Percentiles rank a stretch among this genome's conserved stretches.
phyloP scores from a whole-genome alignment of 371 early-diverging fungal genomes.

The Lichtheimia hyalospora region DNA sequence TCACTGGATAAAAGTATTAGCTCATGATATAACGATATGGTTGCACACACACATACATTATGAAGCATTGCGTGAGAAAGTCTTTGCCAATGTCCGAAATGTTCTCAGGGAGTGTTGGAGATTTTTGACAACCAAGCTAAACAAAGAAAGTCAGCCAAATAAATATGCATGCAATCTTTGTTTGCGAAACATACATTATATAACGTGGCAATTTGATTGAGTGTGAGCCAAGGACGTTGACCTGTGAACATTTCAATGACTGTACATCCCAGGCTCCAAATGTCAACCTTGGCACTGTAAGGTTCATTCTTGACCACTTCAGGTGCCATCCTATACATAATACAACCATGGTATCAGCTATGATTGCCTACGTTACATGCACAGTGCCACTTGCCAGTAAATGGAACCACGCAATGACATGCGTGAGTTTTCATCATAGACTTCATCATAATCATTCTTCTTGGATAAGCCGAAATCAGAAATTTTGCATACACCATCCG shows the following conservation, averaged over 20 bases:
- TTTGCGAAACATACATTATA: conserved; percentile 41
- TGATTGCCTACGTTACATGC: not conserved
- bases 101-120: conserved; percentile 69
- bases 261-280: conserved; percentile 90
- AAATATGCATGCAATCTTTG: not conserved
- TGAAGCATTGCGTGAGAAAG: conserved; percentile 70
- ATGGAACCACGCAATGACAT: conserved; percentile 23
- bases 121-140: conserved; percentile 19
- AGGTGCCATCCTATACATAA: conserved; percentile 84
- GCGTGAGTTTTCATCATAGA: conserved; percentile 40
- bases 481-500: conserved; percentile 90
- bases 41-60: conserved; percentile 35
- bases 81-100: conserved; percentile 64
- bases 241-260: conserved; percentile 96
- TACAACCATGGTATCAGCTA: too few species aligned
- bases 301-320: conserved; percentile 77
- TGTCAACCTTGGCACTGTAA: conserved; percentile 84
- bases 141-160: not conserved
- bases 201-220: conserved; percentile 85
- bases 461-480: conserved; percentile 98
- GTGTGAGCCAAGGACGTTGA: conserved; percentile 85
- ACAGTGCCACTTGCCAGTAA: conserved; percentile 10
- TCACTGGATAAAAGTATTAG: conserved; percentile 32
- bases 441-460: conserved; percentile 58
- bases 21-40: not conserved